Evolutionary conservation across 2,329 filamentous ascomycete genomes (phyloP).

Genomic region (Venturia pyrina): DNA sequence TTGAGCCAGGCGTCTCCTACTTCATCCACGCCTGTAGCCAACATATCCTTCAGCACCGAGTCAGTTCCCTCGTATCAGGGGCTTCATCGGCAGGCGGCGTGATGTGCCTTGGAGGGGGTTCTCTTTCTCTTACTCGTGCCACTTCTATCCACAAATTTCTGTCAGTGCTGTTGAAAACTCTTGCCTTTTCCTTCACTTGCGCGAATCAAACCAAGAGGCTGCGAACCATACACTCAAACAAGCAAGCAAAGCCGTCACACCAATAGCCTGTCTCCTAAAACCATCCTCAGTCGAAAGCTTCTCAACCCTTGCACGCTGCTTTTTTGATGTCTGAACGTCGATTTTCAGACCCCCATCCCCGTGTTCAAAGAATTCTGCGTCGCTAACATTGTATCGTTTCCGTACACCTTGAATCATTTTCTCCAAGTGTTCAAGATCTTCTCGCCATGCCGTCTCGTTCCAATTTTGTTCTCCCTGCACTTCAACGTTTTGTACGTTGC

Average conservation of each 20-base stretch:
- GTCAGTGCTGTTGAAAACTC: not conserved
- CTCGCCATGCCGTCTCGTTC: slow-evolving; percentile 39
- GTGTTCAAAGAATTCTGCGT: slow-evolving; percentile 16
- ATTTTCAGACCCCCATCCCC: slow-evolving; percentile 8
- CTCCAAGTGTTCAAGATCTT: slow-evolving; percentile 68
- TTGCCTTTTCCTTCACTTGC: not conserved
- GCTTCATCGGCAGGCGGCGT: not conserved
- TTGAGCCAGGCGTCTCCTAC: not conserved
- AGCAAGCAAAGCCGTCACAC: slow-evolving; percentile 28
- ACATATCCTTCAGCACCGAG: not conserved
- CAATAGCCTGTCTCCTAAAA: slow-evolving; percentile 31
- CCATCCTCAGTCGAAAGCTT: slow-evolving; percentile 26
- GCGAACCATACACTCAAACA: slow-evolving; percentile 31
- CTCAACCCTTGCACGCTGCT: slow-evolving; percentile 15
- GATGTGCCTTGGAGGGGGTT: not conserved
- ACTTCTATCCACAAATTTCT: not conserved
- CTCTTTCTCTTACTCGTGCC: not conserved
- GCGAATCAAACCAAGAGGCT: slow-evolving; percentile 27
- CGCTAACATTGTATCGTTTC: slow-evolving; percentile 26
- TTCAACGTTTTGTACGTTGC: slow-evolving; percentile 95
- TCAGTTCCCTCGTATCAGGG: not conserved
- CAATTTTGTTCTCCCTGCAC: slow-evolving; percentile 50
- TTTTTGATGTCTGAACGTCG: slow-evolving; percentile 14
- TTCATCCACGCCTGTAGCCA: not conserved
- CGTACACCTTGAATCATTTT: slow-evolving; percentile 45